Percentiles rank a stretch among this genome's conserved stretches.
phyloP scores from a whole-genome alignment of 768 basidiomycete species.

The Dentipellis sp. region DNA sequence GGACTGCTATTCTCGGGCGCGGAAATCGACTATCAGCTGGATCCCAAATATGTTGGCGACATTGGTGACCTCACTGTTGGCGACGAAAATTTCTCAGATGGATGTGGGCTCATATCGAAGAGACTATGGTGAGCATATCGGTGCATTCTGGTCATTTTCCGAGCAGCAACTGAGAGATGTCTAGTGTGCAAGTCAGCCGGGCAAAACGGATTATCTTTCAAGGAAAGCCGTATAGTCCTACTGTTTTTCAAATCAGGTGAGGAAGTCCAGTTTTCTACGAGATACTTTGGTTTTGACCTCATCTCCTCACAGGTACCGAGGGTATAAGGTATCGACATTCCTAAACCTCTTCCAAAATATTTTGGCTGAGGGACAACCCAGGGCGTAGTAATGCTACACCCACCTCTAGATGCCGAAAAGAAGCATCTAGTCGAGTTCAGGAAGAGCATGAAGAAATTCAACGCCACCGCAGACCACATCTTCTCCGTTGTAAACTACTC shows the following conservation, averaged over 20 bases:
- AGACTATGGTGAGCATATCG: conserved; percentile 13
- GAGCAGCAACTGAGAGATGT: neutral
- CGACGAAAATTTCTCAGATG: conserved; percentile 58
- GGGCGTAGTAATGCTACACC: conserved; percentile 61
- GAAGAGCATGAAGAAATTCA: conserved; percentile 66
- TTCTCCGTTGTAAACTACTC: conserved; percentile 64
- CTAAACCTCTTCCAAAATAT: neutral
- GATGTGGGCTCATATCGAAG: conserved; percentile 55
- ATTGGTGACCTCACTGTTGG: conserved; percentile 49
- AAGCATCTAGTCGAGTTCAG: conserved; percentile 46
- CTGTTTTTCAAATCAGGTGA: conserved; percentile 56
- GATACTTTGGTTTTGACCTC: too few relatives aligned
- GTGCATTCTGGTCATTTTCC: neutral
- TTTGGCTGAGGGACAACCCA: neutral
- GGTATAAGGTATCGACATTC: conserved; percentile 38
- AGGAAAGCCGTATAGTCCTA: conserved; percentile 46
- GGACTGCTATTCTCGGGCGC: conserved; percentile 60
- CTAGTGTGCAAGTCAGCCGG: conserved; percentile 44
- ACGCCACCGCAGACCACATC: conserved; percentile 41
- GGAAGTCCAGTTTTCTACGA: too few relatives aligned
- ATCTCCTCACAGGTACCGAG: conserved; percentile 43
- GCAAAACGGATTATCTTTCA: conserved; percentile 47
- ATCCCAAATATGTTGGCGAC: conserved; percentile 40
- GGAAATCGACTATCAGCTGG: conserved; percentile 45
- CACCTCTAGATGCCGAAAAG: conserved; percentile 40